Percentiles rank a stretch among this genome's conserved stretches.
Evolutionary conservation across 805 yeast species (phyloP).

Genomic region (Starmerella sp.): DNA sequence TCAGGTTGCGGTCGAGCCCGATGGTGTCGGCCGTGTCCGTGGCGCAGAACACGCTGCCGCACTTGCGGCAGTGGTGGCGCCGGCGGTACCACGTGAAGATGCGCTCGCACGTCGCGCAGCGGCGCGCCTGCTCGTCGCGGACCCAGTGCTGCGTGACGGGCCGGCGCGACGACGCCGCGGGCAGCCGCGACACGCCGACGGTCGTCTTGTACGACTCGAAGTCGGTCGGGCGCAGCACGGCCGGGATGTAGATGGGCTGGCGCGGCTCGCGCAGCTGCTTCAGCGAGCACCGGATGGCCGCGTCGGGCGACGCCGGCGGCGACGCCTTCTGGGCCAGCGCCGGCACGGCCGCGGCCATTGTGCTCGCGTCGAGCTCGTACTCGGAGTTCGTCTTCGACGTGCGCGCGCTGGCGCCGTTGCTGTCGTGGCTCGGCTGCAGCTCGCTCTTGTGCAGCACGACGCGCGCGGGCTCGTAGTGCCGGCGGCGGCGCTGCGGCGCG

Average conservation of each 20-base stretch:
- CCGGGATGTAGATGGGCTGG: slow-evolving; percentile 83
- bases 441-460: slow-evolving; percentile 21
- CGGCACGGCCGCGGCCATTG: slow-evolving; percentile 1
- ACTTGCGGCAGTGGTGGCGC: slow-evolving; percentile 73
- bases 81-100: slow-evolving; percentile 68
- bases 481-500: slow-evolving; percentile 8
- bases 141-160: slow-evolving; percentile 36
- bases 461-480: slow-evolving; percentile 24
- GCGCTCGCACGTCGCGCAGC: slow-evolving; percentile 59
- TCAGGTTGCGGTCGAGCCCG: slow-evolving; percentile 39
- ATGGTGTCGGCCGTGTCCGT: slow-evolving; percentile 50
- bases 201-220: slow-evolving; percentile 25
- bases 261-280: slow-evolving; percentile 71
- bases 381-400: neutral
- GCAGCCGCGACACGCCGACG: slow-evolving; percentile 13
- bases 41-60: slow-evolving; percentile 72
- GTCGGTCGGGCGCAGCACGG: slow-evolving; percentile 54
- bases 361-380: neutral
- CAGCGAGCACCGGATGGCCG: slow-evolving; percentile 26
- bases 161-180: slow-evolving; percentile 21
- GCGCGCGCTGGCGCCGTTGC: neutral
- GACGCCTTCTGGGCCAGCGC: slow-evolving; percentile 2
- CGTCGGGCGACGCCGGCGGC: slow-evolving; percentile 16
- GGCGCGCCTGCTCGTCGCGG: slow-evolving; percentile 51
- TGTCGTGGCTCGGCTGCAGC: slow-evolving; percentile 1